Evolutionary conservation across 768 basidiomycete species (phyloP).

Genomic region (Russula earlei): DNA sequence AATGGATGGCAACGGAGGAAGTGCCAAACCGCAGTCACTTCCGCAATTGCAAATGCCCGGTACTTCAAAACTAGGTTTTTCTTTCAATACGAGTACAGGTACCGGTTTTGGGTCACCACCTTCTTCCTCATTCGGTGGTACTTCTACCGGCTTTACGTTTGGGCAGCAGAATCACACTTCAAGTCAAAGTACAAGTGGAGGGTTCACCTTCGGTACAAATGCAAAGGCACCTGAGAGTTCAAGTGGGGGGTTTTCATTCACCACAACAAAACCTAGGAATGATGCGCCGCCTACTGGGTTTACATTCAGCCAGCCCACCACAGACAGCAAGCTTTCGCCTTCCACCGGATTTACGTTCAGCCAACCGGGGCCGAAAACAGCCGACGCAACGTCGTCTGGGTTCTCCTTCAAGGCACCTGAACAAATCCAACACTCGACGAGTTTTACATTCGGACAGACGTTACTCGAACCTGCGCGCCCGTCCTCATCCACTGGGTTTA

Average conservation of each 20-base stretch:
- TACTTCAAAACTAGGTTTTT: conserved; percentile 10
- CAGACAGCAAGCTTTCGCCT: conserved; percentile 9
- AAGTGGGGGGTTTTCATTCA: conserved; percentile 31
- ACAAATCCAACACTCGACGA: conserved; percentile 21
- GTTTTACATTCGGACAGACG: conserved; percentile 15
- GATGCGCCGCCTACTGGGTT: conserved; percentile 6
- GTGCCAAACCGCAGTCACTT: conserved; percentile 14
- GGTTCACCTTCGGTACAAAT: conserved; percentile 41
- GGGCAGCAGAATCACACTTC: conserved; percentile 24
- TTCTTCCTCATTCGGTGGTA: conserved; percentile 16
- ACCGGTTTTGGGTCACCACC: conserved; percentile 6
- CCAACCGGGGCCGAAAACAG: conserved; percentile 14
- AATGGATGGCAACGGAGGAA: conserved; percentile 35
- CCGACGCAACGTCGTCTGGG: conserved; percentile 13
- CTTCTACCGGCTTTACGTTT: conserved; percentile 34
- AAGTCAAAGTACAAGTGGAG: conserved; percentile 26
- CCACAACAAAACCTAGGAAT: conserved; percentile 12
- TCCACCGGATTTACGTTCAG: conserved; percentile 10
- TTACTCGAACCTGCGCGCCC: conserved; percentile 30
- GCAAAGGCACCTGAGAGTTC: conserved; percentile 23
- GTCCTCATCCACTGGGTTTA: conserved; percentile 24
- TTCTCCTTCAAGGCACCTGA: conserved; percentile 16
- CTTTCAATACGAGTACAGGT: conserved; percentile 5
- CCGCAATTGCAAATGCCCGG: conserved; percentile 15
- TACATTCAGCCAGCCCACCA: conserved; percentile 1